Base-by-base conservation (phyloP, 306 rosid species). In the Gastrolobium villosum region DNA sequence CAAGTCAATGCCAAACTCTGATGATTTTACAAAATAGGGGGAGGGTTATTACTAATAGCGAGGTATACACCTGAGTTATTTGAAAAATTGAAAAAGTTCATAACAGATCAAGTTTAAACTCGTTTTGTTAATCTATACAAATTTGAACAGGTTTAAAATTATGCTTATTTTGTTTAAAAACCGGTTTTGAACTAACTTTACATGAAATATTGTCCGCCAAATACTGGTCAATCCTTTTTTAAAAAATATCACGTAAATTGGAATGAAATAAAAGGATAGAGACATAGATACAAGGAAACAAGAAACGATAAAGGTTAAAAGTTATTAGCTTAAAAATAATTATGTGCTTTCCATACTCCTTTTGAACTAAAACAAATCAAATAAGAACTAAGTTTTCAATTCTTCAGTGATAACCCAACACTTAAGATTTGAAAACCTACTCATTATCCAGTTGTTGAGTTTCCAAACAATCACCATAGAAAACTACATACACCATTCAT, bases 1-100 rank as follows among this genome's bases (percentile, higher is more conserved):
- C 36, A 67, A 41, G 39, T 52, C 28, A 36, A 34, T 4, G 34
- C 62, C 32, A 53, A 36, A 53, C 55, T 74, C 15, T 20, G 20
- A 59, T 37, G 57, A 75, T 57, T 56, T 56, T 14, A 72, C 50
- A 65, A 65, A 54, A 48, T 11, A 65, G 20, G 34, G 59, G 52
- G 50, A 69, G 10, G 39, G 55, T 70, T 41, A 66, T 34, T 59
- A 26, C 60, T 62, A 15, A 49, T 40, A 40, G 36, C 5, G n/a
- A 13, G 39, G 48, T 32, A 26, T 37, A 55, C 39, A 45, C 40
- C 8, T 4, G 39, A 49, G 15, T 14, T 30, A 44, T 44, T 66
- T 44, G 40, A 26, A 69, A 48, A 13, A 11, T 53, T 32, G 31
- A 15, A 48, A 40, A 64, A 61, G 63, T 75, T 48, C 36, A 35